A percentile compares a stretch with the other conserved stretches of the same genome.
phyloP scores from a whole-genome alignment of 2,329 filamentous ascomycete genomes.

The Monosporascus sp. region DNA sequence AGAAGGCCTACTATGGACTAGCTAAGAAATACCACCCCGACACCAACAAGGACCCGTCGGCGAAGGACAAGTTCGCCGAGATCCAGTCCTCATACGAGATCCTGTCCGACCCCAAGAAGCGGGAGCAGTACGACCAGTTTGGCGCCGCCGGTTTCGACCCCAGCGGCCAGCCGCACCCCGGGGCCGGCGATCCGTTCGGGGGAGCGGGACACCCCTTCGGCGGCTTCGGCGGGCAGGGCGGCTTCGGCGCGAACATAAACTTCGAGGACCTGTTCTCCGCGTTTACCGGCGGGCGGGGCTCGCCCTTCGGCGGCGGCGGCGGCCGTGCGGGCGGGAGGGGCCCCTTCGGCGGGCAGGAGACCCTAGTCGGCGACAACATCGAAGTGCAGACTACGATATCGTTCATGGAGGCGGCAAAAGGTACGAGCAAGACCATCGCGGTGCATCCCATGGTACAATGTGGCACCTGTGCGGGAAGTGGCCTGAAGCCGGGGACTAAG shows the following conservation, averaged over 20 bases:
- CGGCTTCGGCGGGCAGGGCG: slow-evolving; percentile 54
- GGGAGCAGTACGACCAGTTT: slow-evolving; percentile 85
- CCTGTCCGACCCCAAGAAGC: slow-evolving; percentile 88
- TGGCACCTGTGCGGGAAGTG: slow-evolving; percentile 75
- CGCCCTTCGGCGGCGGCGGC: slow-evolving; percentile 51
- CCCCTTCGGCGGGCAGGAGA: slow-evolving; percentile 69
- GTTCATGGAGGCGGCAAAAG: slow-evolving; percentile 95
- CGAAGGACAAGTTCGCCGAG: slow-evolving; percentile 91
- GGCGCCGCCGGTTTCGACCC: slow-evolving; percentile 86
- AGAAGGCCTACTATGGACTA: slow-evolving; percentile 95
- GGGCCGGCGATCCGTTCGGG: slow-evolving; percentile 53
- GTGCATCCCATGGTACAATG: slow-evolving; percentile 80
- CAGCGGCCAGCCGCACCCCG: slow-evolving; percentile 52
- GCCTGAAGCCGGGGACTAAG: slow-evolving; percentile 75
- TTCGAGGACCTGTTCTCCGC: slow-evolving; percentile 94
- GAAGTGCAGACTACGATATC: slow-evolving; percentile 90
- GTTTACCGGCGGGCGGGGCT: slow-evolving; percentile 57
- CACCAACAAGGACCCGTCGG: slow-evolving; percentile 90
- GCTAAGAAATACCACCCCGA: slow-evolving; percentile 98
- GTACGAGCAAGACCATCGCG: slow-evolving; percentile 78
- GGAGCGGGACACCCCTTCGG: slow-evolving; percentile 55
- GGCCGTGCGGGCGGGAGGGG: slow-evolving; percentile 50
- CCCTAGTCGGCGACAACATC: slow-evolving; percentile 91
- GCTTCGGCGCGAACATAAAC: slow-evolving; percentile 80
- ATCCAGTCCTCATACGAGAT: slow-evolving; percentile 93